Evolutionary conservation across 2,329 filamentous ascomycete genomes (phyloP), one percentile per base, ranked within the genome.

Genomic region (Pseudomassariella vexata): DNA sequence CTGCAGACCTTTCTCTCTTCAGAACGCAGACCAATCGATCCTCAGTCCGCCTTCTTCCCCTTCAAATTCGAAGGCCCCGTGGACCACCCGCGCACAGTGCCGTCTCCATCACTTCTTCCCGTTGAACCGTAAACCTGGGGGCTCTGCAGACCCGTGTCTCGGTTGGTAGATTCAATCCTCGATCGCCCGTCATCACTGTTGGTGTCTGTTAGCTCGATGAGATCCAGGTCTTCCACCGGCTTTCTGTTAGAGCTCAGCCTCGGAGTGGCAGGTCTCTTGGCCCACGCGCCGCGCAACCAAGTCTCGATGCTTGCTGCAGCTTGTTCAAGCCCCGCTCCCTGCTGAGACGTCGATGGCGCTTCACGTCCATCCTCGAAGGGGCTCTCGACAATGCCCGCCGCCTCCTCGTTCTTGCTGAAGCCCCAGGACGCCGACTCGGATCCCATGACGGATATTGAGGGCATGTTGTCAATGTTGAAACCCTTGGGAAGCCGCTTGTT

Each of bases 261-360:
- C 2, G 71, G 70, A n/a, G 71, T 73, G 14, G 59, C 57, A 1
- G 71, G 68, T 5, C 73, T 68, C 49, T 80, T 81, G 5, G 72
- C 66, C 38, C 87, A 86, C 22, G 94, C 79, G 40, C 87, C 86
- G 38, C 89, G 73, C 37, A 96, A 68, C 88, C 92, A 98, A 1
- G 81, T 83, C 60, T 96, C 92, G 19, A 96, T 80, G 3, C 84
- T 82, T 5, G 86, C 83, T 2, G 89, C 88, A 8, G 94, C 81
- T 41, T 89, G 85, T 48, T 95, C 88, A 3, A 96, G 64, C 1
- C 72, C 66, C 3, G 59, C 67, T 10, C 70, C 68, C 28, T 70
- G 66, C 29, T 62, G 59, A n/a, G 61, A 57, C 5, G 59, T 45
- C 9, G 66, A 39, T 22, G 53, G 35, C 12, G 59, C 46, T 36